These are phyloP conservation scores for Beauveria brongniartii DNA, from an alignment of 2,329 filamentous ascomycete species.

Conservation along the genomic window DNA sequence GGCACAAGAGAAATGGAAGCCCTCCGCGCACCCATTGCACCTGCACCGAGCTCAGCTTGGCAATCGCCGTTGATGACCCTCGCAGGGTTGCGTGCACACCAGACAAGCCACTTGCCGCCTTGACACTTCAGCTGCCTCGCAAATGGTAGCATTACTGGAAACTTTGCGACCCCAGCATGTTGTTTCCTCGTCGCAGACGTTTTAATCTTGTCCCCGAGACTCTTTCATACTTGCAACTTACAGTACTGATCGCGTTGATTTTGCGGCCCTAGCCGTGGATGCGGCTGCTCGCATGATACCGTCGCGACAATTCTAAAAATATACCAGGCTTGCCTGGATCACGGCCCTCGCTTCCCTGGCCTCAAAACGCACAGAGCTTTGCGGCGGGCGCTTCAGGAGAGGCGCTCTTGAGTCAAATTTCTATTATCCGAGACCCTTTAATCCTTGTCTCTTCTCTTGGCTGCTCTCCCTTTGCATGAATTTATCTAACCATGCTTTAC, in stretches of 20 bases:
- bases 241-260: background rate
- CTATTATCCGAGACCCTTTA: background rate
- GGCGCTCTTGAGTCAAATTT: background rate
- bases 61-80: background rate
- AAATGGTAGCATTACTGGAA: background rate
- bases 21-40: background rate
- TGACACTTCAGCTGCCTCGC: background rate
- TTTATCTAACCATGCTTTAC: background rate
- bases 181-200: background rate
- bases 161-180: background rate
- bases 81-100: background rate
- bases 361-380: background rate
- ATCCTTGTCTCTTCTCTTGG: background rate
- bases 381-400: background rate
- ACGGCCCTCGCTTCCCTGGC: background rate
- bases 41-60: background rate
- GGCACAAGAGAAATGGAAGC: background rate
- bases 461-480: background rate
- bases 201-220: background rate
- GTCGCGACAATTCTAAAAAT: slow-evolving; percentile 6
- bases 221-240: background rate
- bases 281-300: background rate
- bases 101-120: background rate
- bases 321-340: background rate
- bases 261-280: background rate